These are phyloP conservation scores for Claviceps lovelessii DNA, from an alignment of 2,329 filamentous ascomycete species.

Conservation along the genomic window DNA sequence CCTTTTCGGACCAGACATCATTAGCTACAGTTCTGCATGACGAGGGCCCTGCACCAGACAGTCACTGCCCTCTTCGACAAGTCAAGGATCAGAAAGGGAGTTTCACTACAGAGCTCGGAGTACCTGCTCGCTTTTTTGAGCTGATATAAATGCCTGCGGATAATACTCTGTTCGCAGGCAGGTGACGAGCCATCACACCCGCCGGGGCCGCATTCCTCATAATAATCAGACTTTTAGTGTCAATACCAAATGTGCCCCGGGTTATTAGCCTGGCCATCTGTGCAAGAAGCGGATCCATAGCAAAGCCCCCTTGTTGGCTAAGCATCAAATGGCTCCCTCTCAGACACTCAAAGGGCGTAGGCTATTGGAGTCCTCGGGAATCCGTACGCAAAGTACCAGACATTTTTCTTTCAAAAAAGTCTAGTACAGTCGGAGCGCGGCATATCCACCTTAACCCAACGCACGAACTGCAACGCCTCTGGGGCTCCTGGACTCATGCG, in stretches of 20 bases:
- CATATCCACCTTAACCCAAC: neutral
- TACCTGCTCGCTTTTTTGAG: neutral
- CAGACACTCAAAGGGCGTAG: conserved; percentile 1
- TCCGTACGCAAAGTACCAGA: neutral
- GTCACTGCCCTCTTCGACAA: neutral
- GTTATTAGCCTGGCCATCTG: conserved; percentile 3
- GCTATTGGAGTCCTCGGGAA: neutral
- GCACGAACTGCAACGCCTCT: conserved; percentile 3
- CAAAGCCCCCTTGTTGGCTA: conserved; percentile 4
- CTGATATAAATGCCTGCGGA: neutral
- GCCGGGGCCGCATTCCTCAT: conserved; percentile 1
- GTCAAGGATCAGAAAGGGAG: neutral
- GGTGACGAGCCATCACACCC: neutral
- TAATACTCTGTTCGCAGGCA: neutral
- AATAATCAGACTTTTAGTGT: conserved; percentile 2
- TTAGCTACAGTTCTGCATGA: neutral
- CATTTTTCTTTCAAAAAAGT: neutral
- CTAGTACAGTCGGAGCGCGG: conserved; percentile 1
- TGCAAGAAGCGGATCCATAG: conserved; percentile 1
- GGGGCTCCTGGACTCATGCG: neutral
- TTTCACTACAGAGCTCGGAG: neutral
- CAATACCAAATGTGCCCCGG: neutral
- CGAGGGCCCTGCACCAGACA: neutral
- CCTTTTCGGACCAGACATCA: neutral
- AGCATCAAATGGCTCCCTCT: neutral